Conservation (phyloP, 2,329 filamentous ascomycete species). For the Calonectria naviculata region DNA sequence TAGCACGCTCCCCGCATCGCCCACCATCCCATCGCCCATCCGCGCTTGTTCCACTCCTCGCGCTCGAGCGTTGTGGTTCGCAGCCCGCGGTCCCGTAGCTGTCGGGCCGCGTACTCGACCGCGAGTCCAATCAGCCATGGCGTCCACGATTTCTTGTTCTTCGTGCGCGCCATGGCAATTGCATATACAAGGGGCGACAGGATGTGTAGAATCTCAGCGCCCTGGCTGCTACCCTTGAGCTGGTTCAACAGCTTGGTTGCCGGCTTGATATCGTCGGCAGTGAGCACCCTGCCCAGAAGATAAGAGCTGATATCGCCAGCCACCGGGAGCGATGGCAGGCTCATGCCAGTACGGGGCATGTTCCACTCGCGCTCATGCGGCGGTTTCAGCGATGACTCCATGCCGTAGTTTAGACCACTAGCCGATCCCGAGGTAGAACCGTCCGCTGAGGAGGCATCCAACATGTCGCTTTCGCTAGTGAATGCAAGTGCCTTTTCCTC, state of each 20-base stretch:
- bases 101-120: constrained; percentile 89
- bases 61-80: constrained; percentile 88
- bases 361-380: constrained; percentile 74
- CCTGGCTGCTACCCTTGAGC: constrained; percentile 76
- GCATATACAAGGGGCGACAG: constrained; percentile 90
- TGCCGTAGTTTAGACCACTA: constrained; percentile 19
- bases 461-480: constrained; percentile 54
- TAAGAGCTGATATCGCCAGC: constrained; percentile 87
- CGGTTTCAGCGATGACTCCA: constrained; percentile 37
- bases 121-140: constrained; percentile 90
- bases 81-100: constrained; percentile 79
- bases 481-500: constrained; percentile 54
- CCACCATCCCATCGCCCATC: constrained; percentile 96
- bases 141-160: constrained; percentile 84
- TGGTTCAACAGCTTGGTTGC: constrained; percentile 87
- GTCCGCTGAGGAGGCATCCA: constrained; percentile 53
- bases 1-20: constrained; percentile 96
- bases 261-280: constrained; percentile 96
- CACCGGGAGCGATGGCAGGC: constrained; percentile 84
- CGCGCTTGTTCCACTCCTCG: constrained; percentile 88
- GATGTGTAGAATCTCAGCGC: constrained; percentile 93
- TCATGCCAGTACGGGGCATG: constrained; percentile 95
- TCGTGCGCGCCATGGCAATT: constrained; percentile 78
- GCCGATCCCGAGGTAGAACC: constrained; percentile 34
- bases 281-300: constrained; percentile 89